phyloP scores from a whole-genome alignment of 78 protist genomes.

The Dictyostelium capitatum region DNA sequence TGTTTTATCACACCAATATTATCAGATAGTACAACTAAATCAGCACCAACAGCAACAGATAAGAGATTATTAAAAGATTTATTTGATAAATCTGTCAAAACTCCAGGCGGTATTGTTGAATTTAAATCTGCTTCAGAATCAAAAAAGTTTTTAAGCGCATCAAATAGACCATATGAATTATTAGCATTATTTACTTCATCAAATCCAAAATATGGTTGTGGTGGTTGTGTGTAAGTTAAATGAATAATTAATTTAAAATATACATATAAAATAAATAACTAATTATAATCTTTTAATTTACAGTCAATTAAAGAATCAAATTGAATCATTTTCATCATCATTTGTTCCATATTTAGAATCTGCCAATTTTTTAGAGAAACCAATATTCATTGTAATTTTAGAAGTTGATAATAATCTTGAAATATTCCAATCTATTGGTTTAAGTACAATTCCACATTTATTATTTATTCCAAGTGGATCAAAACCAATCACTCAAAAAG shows the following conservation, averaged over 20 bases:
- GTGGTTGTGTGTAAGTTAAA: constrained; percentile 32
- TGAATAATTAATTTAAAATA: not conserved
- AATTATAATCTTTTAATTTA: not conserved
- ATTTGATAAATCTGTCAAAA: not conserved
- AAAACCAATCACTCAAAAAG: not conserved
- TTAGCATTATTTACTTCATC: constrained; percentile 8
- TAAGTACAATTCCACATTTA: constrained; percentile 60
- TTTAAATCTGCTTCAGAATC: not conserved
- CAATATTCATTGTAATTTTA: constrained; percentile 28
- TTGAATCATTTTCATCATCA: not conserved
- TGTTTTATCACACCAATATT: not conserved
- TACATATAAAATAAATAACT: too few species aligned
- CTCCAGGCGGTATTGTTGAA: constrained; percentile 9
- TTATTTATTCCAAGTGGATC: constrained; percentile 34
- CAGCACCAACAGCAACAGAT: not conserved
- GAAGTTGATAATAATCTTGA: constrained; percentile 35
- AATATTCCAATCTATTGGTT: constrained; percentile 3
- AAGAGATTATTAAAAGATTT: not conserved
- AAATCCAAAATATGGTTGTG: constrained; percentile 51
- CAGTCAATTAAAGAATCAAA: not conserved
- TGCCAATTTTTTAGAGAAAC: constrained; percentile 18
- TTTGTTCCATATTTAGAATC: constrained; percentile 25
- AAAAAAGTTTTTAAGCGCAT: not conserved
- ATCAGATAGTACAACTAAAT: not conserved
- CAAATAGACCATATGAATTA: constrained; percentile 46